Base-by-base conservation (phyloP, 2,329 filamentous ascomycete species). In the Parascedosporium putredinis region DNA sequence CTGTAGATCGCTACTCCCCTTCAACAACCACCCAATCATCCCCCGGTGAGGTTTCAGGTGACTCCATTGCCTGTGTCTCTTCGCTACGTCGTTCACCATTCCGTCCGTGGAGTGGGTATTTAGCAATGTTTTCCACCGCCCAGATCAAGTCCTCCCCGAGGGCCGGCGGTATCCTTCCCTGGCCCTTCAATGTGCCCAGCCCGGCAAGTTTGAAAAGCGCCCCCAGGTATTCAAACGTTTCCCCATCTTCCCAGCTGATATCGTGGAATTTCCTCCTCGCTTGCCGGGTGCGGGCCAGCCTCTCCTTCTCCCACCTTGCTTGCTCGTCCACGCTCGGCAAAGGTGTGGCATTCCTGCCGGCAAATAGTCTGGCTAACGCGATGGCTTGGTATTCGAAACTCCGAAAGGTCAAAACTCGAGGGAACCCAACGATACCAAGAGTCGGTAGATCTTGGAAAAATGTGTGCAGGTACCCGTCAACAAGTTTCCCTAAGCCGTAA, bases 361-460 rank as follows among this genome's bases (percentile, higher is more conserved):
- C 61, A 55, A 70, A 76, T 0, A 76, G 55, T 2, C 75, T 64
- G 3, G 75, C 74, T 0, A 78, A 59, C 1, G 75, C 73, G 36
- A 78, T 63, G 2, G 73, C 74, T 57, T 78, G 75, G 53, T 78
- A 78, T 57, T 78, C 75, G 53, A 78, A 78, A 31, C 70, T 72
- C 5, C 75, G 60, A 51, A 78, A 78, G 0, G 74, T 77, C 10
- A 75, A 58, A 0, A 70, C 69, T 1, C 74, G 67, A 2, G 74
- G 75, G 5, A 78, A 57, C 0, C 76, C 77, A 0, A 79, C 67
- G 9, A 78, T 61, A 0, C 66, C 77, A 0, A 81, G 60, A 0
- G 70, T 74, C 0, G 67, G 59, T 36, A 70, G 69, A 20, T 70
- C 66, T 1, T 64, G 68, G 46, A 76, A 67, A 58, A 79, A 79